These are phyloP conservation scores for Phaeosphaeria sp. DNA, from an alignment of 2,329 filamentous ascomycete species.

Conservation along the genomic window DNA sequence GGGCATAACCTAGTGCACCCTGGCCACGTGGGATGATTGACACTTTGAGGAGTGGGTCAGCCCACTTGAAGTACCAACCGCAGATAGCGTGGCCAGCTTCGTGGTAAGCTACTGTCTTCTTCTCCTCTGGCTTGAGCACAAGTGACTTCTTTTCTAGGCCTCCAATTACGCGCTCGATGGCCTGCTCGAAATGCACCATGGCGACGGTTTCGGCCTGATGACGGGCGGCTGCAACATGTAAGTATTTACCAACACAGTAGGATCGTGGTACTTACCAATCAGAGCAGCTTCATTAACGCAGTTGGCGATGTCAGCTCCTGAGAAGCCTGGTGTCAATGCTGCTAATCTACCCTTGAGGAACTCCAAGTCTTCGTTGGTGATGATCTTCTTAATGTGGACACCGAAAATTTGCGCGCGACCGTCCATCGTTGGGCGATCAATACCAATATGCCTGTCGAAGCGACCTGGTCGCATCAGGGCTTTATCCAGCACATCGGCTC, in stretches of 20 bases:
- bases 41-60: slow-evolving; percentile 97
- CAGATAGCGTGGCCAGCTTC: slow-evolving; percentile 98
- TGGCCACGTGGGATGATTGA: slow-evolving; percentile 97
- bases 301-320: slow-evolving; percentile 97
- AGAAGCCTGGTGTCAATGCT: slow-evolving; percentile 93
- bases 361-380: slow-evolving; percentile 88
- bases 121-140: slow-evolving; percentile 91
- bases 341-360: slow-evolving; percentile 87
- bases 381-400: slow-evolving; percentile 93
- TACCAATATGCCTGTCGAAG: slow-evolving; percentile 95
- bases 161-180: slow-evolving; percentile 95
- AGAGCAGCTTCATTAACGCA: slow-evolving; percentile 97
- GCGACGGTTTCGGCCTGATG: slow-evolving; percentile 78
- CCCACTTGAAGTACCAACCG: slow-evolving; percentile 95
- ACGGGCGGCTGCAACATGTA: slow-evolving; percentile 73
- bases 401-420: slow-evolving; percentile 95
- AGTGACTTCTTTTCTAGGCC: slow-evolving; percentile 97
- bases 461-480: slow-evolving; percentile 95
- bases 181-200: slow-evolving; percentile 94
- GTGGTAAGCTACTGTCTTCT: slow-evolving; percentile 95
- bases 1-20: slow-evolving; percentile 92
- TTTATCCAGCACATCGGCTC: slow-evolving; percentile 92
- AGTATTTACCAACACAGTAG: slow-evolving; percentile 37
- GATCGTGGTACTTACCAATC: slow-evolving; percentile 73
- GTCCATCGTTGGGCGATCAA: slow-evolving; percentile 95